Evolutionary conservation across 2,329 filamentous ascomycete species (phyloP).

Genomic region (Elsinoe arachidis): DNA sequence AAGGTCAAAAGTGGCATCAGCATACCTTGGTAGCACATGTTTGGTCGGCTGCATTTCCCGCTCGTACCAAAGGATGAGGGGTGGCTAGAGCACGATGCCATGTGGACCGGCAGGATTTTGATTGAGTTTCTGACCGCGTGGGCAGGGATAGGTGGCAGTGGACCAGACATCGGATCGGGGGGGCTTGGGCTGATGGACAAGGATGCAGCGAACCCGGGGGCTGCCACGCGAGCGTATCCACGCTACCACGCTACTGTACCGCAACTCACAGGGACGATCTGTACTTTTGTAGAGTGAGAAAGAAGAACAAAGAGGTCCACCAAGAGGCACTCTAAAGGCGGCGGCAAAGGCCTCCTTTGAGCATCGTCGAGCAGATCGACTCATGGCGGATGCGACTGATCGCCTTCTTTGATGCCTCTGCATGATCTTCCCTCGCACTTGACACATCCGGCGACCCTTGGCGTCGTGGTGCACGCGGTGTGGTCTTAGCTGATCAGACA

Average conservation of each 20-base stretch:
- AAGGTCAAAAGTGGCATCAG: background rate
- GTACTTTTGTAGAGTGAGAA: too few relatives aligned
- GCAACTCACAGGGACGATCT: background rate
- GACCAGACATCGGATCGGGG: constrained; percentile 6
- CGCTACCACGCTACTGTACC: background rate
- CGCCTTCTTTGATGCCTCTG: background rate
- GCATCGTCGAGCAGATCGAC: background rate
- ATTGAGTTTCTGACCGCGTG: constrained; percentile 9
- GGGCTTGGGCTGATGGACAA: background rate
- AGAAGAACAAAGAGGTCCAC: background rate
- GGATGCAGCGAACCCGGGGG: constrained; percentile 5
- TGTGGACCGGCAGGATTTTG: constrained; percentile 10
- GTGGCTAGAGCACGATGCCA: constrained; percentile 2
- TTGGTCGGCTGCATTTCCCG: constrained; percentile 9
- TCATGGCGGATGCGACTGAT: background rate
- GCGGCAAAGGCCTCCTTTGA: background rate
- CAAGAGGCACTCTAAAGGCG: too few relatives aligned
- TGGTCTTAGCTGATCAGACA: background rate
- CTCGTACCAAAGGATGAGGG: constrained; percentile 4
- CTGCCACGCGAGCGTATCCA: constrained; percentile 11
- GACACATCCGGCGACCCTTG: constrained; percentile 12
- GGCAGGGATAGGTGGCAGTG: background rate
- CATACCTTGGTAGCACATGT: background rate
- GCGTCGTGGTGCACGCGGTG: constrained; percentile 1
- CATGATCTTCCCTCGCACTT: constrained; percentile 9